Evolutionary conservation across 768 basidiomycete genomes (phyloP), one percentile per base, ranked within the genome.

Genomic region (Pisolithus orientalis): DNA sequence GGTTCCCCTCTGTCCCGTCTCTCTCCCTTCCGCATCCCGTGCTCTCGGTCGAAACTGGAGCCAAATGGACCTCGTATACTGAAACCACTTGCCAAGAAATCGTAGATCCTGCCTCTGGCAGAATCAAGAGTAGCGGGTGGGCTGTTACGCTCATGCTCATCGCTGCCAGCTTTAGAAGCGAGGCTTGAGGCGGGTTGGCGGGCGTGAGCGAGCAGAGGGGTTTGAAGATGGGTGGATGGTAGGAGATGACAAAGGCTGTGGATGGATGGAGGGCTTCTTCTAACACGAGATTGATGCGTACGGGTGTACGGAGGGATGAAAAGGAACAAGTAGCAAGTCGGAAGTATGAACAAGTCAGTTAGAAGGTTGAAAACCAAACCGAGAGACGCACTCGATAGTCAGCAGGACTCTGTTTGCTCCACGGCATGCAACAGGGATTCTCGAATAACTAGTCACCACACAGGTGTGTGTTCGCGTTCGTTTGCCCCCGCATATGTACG

Each of bases 71-170:
- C 21, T 21, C 21, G 21, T 2, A 21, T 2, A 21, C 21, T 21
- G 32, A 80, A 64, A 32, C 78, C 80, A 65, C 72, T 63, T 1
- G 82, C 87, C 14, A 94, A 78, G 89, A 90, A 96, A 69, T 94
- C 92, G 62, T 95, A 95, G 49, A 95, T 80, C 0, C 94, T 94
- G 5, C 80, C 88, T 59, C 80, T 77, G 1, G 89, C 83, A 17
- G 77, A 77, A 70, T 98, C 95, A 16, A 96, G 77, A 0, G 91
- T 82, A 0, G 89, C 91, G 70, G 97, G 95, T 2, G 95, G 92
- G 39, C 79, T 79, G 71, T 89, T 4, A 97, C 78, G 1, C 86
- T 87, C 51, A 97, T 85, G 0, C 94, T 94, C 11, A 81, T 75
- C 1, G 90, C 85, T 0, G 85, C 84, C 55, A 94, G 90, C 51